Base-by-base conservation (phyloP, 2,329 filamentous ascomycete genomes). In the Xylariales sp. region DNA sequence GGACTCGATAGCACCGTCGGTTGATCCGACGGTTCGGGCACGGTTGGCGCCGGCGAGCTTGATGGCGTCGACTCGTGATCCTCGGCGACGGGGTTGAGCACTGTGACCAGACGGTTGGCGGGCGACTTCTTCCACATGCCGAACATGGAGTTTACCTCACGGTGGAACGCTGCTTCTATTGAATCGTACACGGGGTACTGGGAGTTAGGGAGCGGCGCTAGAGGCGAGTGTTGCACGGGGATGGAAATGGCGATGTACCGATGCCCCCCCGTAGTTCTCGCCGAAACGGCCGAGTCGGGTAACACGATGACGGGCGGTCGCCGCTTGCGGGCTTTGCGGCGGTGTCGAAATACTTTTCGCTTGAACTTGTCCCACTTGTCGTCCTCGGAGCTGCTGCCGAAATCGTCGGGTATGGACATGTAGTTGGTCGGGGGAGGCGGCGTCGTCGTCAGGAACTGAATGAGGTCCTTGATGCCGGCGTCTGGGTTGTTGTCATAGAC, bases 221-320 rank as follows among this genome's bases (percentile, higher is more conserved):
- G 77, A 28, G 85, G 81, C 5, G 81, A 83, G 65, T 86, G 79
- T 69, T 87, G 82, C 12, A 84, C 67, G 1, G 87, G 87, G 52
- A 89, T 88, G 0, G 87, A 88, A 59, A 89, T 89, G 65, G 87
- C 86, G 69, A 90, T 89, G 71, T 89, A 85, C 4, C 85, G 81
- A 73, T 87, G 81, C 1, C 87, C 87, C 2, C 80, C 83, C 6
- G 77, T 84, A 0, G 86, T 89, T 43, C 78, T 84, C 7, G 85
- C 84, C 3, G 85, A 84, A 14, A 89, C 80, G 12, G 86, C 86
- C 30, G 84, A 84, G 73, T 89, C 86, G 8, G 87, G 87, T 3
- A 89, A 80, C 60, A 74, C 77, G 67, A 84, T 75, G 28, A 77
- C 67, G 32, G 76, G 71, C 0, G 75, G 75, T 6, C 68, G 72